These are phyloP conservation scores for Gillenia trifoliata DNA, from an alignment of 306 rosid species.

Conservation along the genomic window DNA sequence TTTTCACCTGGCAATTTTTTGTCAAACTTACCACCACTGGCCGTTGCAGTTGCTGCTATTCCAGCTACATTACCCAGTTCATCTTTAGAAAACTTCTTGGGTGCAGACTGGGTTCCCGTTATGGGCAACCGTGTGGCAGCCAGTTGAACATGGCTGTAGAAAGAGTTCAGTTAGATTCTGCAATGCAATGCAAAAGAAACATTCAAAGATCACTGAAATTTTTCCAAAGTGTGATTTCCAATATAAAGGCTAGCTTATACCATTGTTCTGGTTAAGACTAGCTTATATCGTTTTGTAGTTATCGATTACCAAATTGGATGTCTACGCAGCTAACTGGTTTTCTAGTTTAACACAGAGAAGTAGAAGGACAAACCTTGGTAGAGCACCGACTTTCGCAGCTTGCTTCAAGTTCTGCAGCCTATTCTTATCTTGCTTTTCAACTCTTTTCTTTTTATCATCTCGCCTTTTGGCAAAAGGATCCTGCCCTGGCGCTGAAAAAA, in stretches of 20 bases:
- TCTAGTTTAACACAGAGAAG: neutral
- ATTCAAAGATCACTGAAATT: neutral
- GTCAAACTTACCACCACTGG: slow-evolving; percentile 97
- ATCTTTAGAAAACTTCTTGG: slow-evolving; percentile 66
- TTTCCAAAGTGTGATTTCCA: neutral
- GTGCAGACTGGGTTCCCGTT: slow-evolving; percentile 75
- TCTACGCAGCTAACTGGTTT: neutral
- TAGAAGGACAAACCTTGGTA: slow-evolving; percentile 62
- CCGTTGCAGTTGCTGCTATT: slow-evolving; percentile 81
- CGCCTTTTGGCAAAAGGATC: slow-evolving; percentile 89
- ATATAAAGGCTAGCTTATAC: neutral
- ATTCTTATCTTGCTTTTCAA: slow-evolving; percentile 76
- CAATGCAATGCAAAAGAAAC: neutral
- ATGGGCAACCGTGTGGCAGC: slow-evolving; percentile 93
- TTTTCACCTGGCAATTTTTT: slow-evolving; percentile 82
- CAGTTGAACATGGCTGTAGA: slow-evolving; percentile 78
- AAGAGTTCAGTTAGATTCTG: slow-evolving; percentile 6
- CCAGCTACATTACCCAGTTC: slow-evolving; percentile 83
- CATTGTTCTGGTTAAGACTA: neutral
- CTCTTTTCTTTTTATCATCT: slow-evolving; percentile 58
- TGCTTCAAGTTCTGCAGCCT: slow-evolving; percentile 69
- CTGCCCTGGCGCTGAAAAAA: slow-evolving; percentile 58
- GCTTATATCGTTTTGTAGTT: neutral
- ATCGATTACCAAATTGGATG: neutral
- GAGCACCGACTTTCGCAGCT: slow-evolving; percentile 80